Base-by-base conservation (phyloP, 371 early-diverging fungal species). In the Rhizopus delemar region DNA sequence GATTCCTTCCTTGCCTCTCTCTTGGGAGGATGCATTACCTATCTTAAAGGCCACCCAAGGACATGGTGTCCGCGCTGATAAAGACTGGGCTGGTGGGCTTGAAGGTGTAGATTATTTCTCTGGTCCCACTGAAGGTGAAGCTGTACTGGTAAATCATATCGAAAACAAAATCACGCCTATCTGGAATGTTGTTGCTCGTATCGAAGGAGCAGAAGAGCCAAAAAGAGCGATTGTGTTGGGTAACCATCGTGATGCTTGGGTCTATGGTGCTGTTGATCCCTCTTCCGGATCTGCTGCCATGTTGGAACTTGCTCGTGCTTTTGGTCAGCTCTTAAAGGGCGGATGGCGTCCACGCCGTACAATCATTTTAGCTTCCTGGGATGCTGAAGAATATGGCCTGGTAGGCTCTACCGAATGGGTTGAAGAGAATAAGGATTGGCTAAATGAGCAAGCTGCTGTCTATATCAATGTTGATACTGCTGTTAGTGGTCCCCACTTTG, bases 351-450 rank as follows among this genome's bases (percentile, higher is more conserved):
- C 89, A 2, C 72, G 78, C 9, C 78, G 89, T 41, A 86, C 88
- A 5, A 80, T 89, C 32, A 57, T 86, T 5, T 56, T 89, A 16
- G 86, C 85, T 15, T 85, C 85, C 33, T 89, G 89, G 89, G 89
- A 89, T 66, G 89, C 79, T 12, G 86, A 86, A 53, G 88, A 85
- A 65, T 87, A 87, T 65, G 86, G 87, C 8, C 57, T 81, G 12
- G 65, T 86, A 36, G 89, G 89, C 5, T 86, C 87, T 7, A 89
- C 89, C 4, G 89, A 89, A 66, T 89, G 85, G 85, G 89, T 86
- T 0, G 89, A 89, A 61, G 84, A 87, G 41, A 69, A 86, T 41
- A 65, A 72, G 29, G 75, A 74, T 32, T 81, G 82, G 82, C 69
- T 89, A 1, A 72, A 70, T 48, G 71, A 78, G 11, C 73, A 82